Evolutionary conservation across 228 moss, liverwort and hornwort genomes (phyloP), one percentile per base, ranked within the genome.

Genomic region (Sphagnum fallax): DNA sequence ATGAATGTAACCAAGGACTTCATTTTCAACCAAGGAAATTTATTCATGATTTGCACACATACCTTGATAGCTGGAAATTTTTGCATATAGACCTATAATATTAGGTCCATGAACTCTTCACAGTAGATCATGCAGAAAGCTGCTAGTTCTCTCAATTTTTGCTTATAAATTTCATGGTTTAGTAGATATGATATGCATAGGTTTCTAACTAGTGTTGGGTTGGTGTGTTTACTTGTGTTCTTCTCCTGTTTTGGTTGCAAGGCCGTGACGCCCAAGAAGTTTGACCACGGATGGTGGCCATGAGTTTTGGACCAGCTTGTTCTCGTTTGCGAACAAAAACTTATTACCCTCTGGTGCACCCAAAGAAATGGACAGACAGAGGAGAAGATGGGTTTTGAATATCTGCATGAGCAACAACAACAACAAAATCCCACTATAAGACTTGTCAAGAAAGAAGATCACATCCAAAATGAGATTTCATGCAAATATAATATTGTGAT

Each of bases 261-360:
- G 0, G 50, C 83, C 66, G 58, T 78, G 52, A 32, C 60, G 51
- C 51, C 86, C 83, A 7, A 89, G 50, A 10, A 79, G 67, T 13
- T 64, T 77, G 5, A 15, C 50, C 6, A 77, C 70, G 5, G 69
- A 8, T 4, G 53, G 0, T 4, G 82, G 88, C 78, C 70, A 80
- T 0, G 7, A 14, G 53, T n/a, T 78, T 16, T 80, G 73, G 7
- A 88, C 71, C 62, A 78, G 60, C 58, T 70, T 80, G 62, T 80
- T 80, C 71, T 86, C 80, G 14, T 86, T 80, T 4, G 74, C 66
- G 59, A 84, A 82, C 18, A 88, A 5, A 70, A 78, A 76, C 60
- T 84, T 84, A 77, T 77, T 79, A 10, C 80, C 80, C 13, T 71
- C 73, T 8, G 80, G 78, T 10, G 52, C 68, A 0, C 15, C 57